Evolutionary conservation across 805 yeast species (phyloP), one percentile per base, ranked within the genome.

Genomic region (Metschnikowia shivogae): DNA sequence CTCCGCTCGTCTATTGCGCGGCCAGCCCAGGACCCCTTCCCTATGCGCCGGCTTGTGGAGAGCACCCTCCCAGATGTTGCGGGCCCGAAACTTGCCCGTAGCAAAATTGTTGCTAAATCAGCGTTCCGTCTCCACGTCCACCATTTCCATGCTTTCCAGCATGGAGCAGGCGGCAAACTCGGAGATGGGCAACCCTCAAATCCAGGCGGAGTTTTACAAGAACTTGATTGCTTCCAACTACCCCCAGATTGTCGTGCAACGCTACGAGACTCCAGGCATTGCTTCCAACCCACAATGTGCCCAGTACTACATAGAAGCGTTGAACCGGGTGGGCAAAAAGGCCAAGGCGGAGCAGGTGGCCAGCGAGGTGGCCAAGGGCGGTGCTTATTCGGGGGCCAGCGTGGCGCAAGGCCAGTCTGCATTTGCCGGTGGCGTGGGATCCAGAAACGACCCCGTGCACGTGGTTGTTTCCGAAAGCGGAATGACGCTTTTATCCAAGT

Each of bases 221-320:
- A 74, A 81, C 11, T 71, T 93, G 39, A 64, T 93, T 52, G 78
- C 78, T 46, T 77, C 92, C 44, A 86, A 87, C 66, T 93, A 89
- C 61, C 98, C 99, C n/a, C 96, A 89, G 57, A 84, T 92, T 44
- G 96, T 93, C 6, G 89, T 92, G n/a, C 84, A 93, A 46, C 78
- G 99, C 48, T 95, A 79, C 62, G 98, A 95, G 63, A 86, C 95
- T 7, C 86, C 93, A 0, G 96, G 96, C n/a, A 87, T 93, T 44
- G 93, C 96, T 8, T 70, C 84, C 10, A 82, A 86, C 45, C 76
- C 80, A 2, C 95, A 86, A 51, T 86, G 97, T 68, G 81, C 89
- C 43, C 76, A 76, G 50, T 70, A 86, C 32, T 93, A 93, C 63
- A 72, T 82, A 47, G 88, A 85, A 50, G 98, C 98, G 2, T 71